Percentiles rank a stretch among this genome's conserved stretches.
These are phyloP conservation scores for Cyclotella sp. DNA, from an alignment of 108 stramenopile species.

Conservation along the genomic window DNA sequence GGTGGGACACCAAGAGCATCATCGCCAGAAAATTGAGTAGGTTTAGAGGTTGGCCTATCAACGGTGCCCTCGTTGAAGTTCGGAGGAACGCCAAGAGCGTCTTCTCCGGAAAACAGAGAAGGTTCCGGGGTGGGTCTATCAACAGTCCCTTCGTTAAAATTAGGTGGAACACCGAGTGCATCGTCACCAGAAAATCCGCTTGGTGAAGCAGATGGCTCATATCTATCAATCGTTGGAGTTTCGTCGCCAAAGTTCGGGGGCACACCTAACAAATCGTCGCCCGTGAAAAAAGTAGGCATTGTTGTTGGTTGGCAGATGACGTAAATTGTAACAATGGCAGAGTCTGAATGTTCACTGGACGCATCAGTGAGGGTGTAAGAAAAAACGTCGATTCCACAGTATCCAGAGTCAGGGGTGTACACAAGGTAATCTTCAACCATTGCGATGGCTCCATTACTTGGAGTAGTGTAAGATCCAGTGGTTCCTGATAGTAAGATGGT, in stretches of 20 bases:
- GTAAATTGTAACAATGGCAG: slow-evolving; percentile 21
- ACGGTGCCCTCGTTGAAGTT: not conserved
- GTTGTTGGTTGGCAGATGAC: slow-evolving; percentile 12
- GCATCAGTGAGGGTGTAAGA: slow-evolving; percentile 30
- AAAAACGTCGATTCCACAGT: slow-evolving; percentile 27
- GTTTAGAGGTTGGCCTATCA: too few relatives aligned
- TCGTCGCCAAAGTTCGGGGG: not conserved
- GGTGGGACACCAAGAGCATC: slow-evolving; percentile 6
- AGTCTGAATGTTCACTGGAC: slow-evolving; percentile 14
- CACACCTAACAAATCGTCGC: slow-evolving; percentile 12
- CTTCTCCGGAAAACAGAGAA: too few relatives aligned
- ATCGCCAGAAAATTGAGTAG: too few relatives aligned
- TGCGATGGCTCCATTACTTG: slow-evolving; percentile 7
- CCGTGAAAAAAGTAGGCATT: not conserved
- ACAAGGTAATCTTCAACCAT: slow-evolving; percentile 10
- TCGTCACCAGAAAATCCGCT: slow-evolving; percentile 1
- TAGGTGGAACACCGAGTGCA: too few relatives aligned
- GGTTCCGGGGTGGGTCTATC: too few relatives aligned
- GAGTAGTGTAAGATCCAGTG: slow-evolving; percentile 9
- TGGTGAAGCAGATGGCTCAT: not conserved
- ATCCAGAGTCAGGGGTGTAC: slow-evolving; percentile 24
- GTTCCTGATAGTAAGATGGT: slow-evolving; percentile 2
- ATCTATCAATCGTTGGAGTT: not conserved
- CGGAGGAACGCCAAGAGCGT: not conserved
- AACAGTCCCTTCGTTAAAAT: too few relatives aligned